Evolutionary conservation across 371 early-diverging fungal species (phyloP).

Genomic region (Lichtheimia hyalospora): DNA sequence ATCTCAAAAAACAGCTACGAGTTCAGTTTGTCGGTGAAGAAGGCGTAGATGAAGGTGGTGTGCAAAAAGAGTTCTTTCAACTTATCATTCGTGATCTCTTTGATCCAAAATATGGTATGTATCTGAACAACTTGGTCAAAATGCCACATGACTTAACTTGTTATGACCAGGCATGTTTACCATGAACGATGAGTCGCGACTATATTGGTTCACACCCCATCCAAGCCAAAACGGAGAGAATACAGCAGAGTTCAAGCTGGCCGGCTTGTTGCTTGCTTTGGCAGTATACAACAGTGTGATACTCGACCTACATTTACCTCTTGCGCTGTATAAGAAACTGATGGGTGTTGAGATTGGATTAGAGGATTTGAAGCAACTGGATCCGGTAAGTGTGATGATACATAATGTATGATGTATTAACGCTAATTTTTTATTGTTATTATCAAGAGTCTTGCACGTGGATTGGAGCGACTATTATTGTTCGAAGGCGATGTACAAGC

Average conservation of each 20-base stretch:
- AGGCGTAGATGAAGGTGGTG: slow-evolving; percentile 89
- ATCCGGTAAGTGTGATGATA: slow-evolving; percentile 48
- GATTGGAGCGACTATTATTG: slow-evolving; percentile 58
- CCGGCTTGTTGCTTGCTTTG: slow-evolving; percentile 90
- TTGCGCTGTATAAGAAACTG: slow-evolving; percentile 84
- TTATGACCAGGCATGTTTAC: slow-evolving; percentile 67
- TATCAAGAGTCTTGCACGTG: slow-evolving; percentile 59
- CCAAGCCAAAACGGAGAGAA: slow-evolving; percentile 59
- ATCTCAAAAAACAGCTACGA: slow-evolving; percentile 86
- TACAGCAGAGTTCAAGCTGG: slow-evolving; percentile 70
- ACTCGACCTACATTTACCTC: slow-evolving; percentile 86
- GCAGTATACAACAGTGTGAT: slow-evolving; percentile 94
- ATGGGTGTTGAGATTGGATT: slow-evolving; percentile 59
- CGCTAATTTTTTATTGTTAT: background rate
- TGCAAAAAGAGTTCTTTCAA: slow-evolving; percentile 96
- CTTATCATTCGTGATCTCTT: slow-evolving; percentile 89
- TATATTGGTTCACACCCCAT: slow-evolving; percentile 86
- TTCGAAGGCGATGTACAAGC: slow-evolving; percentile 59
- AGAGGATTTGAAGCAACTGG: slow-evolving; percentile 58
- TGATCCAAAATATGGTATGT: slow-evolving; percentile 83
- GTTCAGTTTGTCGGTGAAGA: slow-evolving; percentile 90
- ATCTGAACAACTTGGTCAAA: background rate
- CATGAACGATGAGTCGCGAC: slow-evolving; percentile 79
- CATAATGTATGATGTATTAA: too few relatives aligned
- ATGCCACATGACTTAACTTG: too few relatives aligned